phyloP scores from a whole-genome alignment of 352 stramenopile genomes.

The Globisporangium echinulatum region DNA sequence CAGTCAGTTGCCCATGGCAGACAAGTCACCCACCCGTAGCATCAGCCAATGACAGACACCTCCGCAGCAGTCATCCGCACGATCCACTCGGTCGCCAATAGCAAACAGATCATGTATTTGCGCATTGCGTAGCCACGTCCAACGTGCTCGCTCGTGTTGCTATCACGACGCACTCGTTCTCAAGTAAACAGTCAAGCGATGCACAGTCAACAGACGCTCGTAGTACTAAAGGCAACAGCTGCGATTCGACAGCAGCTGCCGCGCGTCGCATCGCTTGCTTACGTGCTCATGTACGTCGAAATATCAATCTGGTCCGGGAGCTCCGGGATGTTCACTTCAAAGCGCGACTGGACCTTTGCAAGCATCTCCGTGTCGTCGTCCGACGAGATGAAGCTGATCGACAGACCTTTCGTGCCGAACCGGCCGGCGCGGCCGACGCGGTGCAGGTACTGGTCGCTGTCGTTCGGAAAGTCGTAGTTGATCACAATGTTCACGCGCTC shows the following conservation, averaged over 20 bases:
- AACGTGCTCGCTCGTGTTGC: not conserved
- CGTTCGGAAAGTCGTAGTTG: slow-evolving; percentile 99
- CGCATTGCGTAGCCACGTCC: not conserved
- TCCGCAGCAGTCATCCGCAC: not conserved
- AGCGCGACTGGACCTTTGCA: slow-evolving; percentile 97
- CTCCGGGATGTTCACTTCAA: slow-evolving; percentile 99
- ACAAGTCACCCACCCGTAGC: not conserved
- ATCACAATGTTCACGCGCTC: slow-evolving; percentile 99
- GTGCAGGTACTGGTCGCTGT: slow-evolving; percentile 99
- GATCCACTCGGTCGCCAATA: not conserved
- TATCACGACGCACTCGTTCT: no score
- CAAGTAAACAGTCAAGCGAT: no score
- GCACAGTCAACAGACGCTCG: no score
- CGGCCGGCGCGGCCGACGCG: slow-evolving; percentile 97
- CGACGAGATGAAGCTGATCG: slow-evolving; percentile 99
- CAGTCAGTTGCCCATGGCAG: not conserved
- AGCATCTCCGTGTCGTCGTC: slow-evolving; percentile 97
- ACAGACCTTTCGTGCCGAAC: slow-evolving; percentile 99
- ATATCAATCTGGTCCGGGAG: slow-evolving; percentile 99
- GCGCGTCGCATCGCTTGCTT: slow-evolving; percentile 10
- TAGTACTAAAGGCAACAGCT: no score
- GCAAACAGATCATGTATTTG: not conserved
- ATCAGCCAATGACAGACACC: not conserved
- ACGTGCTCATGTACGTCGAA: slow-evolving; percentile 96
- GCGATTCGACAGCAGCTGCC: no score